Evolutionary conservation across 2,329 filamentous ascomycete species (phyloP), one percentile per base, ranked within the genome.

Genomic region (Shiraia sp.): DNA sequence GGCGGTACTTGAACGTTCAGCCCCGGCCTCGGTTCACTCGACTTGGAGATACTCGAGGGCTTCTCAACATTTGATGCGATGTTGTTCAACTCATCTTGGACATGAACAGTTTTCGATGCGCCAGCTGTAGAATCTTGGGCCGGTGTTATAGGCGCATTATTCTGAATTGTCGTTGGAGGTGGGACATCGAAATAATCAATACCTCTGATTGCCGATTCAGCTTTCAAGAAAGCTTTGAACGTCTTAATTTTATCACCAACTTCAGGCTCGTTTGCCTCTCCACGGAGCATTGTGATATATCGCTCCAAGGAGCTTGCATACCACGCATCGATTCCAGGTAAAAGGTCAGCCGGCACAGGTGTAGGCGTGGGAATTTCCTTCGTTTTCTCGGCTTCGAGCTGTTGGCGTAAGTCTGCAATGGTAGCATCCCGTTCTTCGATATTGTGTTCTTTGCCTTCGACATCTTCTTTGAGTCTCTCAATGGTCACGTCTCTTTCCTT

Each of bases 251-350:
- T 79, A 32, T 79, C 75, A 39, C 76, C 70, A 31, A 80, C 75
- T 58, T 32, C 73, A 66, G 41, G 69, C 65, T 62, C 61, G 9
- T 35, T 44, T 22, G 75, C 71, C 54, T 82, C 79, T 37, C 74
- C 72, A 34, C 74, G 73, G 16, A 82, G 66, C 77, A 81, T 81
- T 3, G 70, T 66, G 22, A 79, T 74, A 52, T 76, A 82, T 29
- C 79, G 70, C 35, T 77, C 74, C 33, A 82, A 58, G 17, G 79
- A 81, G 2, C 77, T 76, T 50, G 73, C 76, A 49, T 75, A 81
- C 76, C 79, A 81, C 2, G 77, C 74, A 45, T 80, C 76, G n/a
- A 82, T 66, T 49, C 79, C 78, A 16, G 76, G 75, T 49, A 80
- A 73, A 36, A 69, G 42, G 40, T 70, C 66, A 16, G 51, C 49